Conservation (phyloP, 2,329 filamentous ascomycete species). For the Aspergillus carbonarius region DNA sequence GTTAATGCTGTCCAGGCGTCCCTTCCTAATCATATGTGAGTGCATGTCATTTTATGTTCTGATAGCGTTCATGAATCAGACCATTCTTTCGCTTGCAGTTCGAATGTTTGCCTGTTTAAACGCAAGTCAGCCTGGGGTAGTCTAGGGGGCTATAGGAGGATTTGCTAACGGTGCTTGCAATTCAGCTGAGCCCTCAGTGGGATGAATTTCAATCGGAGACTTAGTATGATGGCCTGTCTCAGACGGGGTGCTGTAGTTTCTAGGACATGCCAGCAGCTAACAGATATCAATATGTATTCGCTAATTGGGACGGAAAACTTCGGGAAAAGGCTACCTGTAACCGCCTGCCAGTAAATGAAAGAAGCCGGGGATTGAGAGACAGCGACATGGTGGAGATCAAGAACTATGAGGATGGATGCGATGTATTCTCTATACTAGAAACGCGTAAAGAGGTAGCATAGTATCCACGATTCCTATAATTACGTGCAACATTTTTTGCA, state of each 20-base stretch:
- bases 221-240: constrained; percentile 1
- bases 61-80: background rate
- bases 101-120: background rate
- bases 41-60: background rate
- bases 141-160: background rate
- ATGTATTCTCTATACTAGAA: background rate
- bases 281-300: background rate
- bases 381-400: constrained; percentile 6
- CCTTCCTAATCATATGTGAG: constrained; percentile 29
- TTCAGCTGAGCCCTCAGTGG: background rate
- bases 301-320: background rate
- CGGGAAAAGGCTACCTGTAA: constrained; percentile 12
- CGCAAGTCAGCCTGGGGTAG: background rate
- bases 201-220: constrained; percentile 2
- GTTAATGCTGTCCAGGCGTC: constrained; percentile 36
- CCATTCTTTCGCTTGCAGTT: constrained; percentile 9
- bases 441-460: background rate
- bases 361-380: background rate
- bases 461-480: background rate
- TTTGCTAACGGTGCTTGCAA: background rate
- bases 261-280: background rate
- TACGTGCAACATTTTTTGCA: background rate
- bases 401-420: background rate
- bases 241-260: background rate
- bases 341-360: constrained; percentile 6